phyloP scores from a whole-genome alignment of 176 grass and related monocot species.

The Dactylis glomerata region DNA sequence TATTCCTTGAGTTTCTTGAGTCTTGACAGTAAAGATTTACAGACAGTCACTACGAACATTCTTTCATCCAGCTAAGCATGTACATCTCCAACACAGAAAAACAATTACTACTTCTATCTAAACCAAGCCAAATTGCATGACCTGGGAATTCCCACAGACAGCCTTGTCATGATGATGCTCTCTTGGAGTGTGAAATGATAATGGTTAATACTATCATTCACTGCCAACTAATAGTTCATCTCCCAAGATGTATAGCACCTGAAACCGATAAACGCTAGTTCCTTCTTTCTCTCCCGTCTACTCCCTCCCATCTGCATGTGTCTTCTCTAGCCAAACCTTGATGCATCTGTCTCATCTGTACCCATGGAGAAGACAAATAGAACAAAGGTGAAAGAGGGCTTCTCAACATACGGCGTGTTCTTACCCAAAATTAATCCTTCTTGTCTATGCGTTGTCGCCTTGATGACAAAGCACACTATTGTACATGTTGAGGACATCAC shows the following conservation, averaged over 20 bases:
- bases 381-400: not conserved
- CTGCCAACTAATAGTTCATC: not conserved
- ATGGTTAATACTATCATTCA: not conserved
- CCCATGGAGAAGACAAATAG: not conserved
- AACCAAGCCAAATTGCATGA: not conserved
- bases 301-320: not conserved
- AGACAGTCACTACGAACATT: not conserved
- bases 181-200: not conserved
- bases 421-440: too few relatives aligned
- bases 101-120: not conserved
- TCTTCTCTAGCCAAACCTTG: not conserved
- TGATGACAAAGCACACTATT: too few relatives aligned
- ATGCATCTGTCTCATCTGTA: not conserved
- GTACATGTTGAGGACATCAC: too few relatives aligned
- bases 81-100: not conserved
- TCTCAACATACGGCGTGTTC: not conserved
- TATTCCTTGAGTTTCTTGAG: not conserved
- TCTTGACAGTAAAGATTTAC: not conserved
- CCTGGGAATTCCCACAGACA: not conserved
- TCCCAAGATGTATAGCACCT: not conserved
- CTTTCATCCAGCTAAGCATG: not conserved
- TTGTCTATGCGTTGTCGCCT: too few relatives aligned
- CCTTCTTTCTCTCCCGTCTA: not conserved
- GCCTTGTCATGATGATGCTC: not conserved
- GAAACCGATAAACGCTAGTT: not conserved